These are phyloP conservation scores for Pichia sp. DNA, from an alignment of 1,139 yeast species.

Conservation along the genomic window DNA sequence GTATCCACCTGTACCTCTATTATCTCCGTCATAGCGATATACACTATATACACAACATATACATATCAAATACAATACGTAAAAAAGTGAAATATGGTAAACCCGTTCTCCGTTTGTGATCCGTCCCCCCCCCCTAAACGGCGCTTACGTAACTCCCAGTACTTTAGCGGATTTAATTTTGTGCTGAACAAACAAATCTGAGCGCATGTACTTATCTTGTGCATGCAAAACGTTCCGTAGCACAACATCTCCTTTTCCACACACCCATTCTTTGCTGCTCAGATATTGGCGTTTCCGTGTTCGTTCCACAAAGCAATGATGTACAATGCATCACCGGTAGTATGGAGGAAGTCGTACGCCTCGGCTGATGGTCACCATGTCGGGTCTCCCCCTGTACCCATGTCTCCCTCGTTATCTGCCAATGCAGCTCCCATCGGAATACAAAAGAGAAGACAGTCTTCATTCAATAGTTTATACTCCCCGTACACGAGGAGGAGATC, in stretches of 20 bases:
- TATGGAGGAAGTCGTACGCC: slow-evolving; percentile 1
- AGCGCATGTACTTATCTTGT: not conserved
- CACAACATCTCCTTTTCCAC: not conserved
- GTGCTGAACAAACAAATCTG: not conserved
- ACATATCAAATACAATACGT: not conserved
- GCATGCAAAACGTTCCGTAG: not conserved
- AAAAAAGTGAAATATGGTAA: too few species aligned
- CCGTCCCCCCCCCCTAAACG: too few species aligned
- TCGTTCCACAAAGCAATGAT: not conserved
- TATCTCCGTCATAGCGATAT: not conserved
- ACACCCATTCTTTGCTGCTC: not conserved
- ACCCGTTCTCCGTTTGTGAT: too few species aligned
- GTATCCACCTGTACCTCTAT: not conserved
- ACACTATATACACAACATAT: not conserved
- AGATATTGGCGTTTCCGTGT: not conserved
- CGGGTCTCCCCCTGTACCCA: not conserved
- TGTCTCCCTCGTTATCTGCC: not conserved
- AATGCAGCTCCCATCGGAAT: slow-evolving; percentile 6
- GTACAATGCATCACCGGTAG: not conserved
- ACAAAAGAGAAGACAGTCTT: slow-evolving; percentile 32
- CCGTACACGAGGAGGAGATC: slow-evolving; percentile 59
- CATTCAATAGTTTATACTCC: slow-evolving; percentile 48
- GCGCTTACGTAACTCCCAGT: not conserved
- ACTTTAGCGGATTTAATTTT: not conserved
- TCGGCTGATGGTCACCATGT: not conserved